Evolutionary conservation across 2,329 filamentous ascomycete genomes (phyloP).

Genomic region (Geosmithia putterillii): DNA sequence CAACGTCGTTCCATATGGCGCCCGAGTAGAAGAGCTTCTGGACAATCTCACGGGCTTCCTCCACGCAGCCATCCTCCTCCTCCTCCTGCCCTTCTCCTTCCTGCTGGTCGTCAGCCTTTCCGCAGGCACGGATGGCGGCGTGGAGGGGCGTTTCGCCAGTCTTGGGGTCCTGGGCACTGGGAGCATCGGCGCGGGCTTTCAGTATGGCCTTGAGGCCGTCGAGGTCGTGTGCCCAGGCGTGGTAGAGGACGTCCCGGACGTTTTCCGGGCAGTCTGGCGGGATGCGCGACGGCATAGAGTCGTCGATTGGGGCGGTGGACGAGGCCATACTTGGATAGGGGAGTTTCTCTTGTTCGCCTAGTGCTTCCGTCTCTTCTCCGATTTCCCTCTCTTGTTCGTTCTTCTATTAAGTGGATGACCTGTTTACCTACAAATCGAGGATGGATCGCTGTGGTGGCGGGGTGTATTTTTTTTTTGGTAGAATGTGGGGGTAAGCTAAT

Average conservation of each 20-base stretch:
- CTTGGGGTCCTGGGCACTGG: slow-evolving; percentile 66
- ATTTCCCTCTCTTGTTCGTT: background rate
- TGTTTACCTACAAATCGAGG: no score
- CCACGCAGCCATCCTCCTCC: slow-evolving; percentile 30
- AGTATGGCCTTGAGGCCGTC: slow-evolving; percentile 58
- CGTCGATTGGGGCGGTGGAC: slow-evolving; percentile 24
- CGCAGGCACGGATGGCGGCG: slow-evolving; percentile 72
- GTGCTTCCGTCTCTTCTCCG: background rate
- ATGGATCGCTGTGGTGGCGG: no score
- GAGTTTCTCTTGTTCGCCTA: no score
- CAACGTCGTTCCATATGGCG: slow-evolving; percentile 95
- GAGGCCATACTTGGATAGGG: slow-evolving; percentile 9
- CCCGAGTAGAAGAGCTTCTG: slow-evolving; percentile 72
- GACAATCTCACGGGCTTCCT: slow-evolving; percentile 55
- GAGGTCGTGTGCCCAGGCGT: slow-evolving; percentile 49
- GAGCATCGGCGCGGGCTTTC: slow-evolving; percentile 52
- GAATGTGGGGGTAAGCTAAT: no score
- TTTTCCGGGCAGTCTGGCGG: slow-evolving; percentile 37
- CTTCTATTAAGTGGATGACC: no score
- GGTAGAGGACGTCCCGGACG: slow-evolving; percentile 37
- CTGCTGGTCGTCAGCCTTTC: slow-evolving; percentile 12
- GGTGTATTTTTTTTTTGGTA: no score
- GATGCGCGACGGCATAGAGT: slow-evolving; percentile 41
- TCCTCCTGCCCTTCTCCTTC: slow-evolving; percentile 12
- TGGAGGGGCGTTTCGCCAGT: slow-evolving; percentile 85